phyloP scores from a whole-genome alignment of 2,329 filamentous ascomycete species.

The Xylaria sp. region DNA sequence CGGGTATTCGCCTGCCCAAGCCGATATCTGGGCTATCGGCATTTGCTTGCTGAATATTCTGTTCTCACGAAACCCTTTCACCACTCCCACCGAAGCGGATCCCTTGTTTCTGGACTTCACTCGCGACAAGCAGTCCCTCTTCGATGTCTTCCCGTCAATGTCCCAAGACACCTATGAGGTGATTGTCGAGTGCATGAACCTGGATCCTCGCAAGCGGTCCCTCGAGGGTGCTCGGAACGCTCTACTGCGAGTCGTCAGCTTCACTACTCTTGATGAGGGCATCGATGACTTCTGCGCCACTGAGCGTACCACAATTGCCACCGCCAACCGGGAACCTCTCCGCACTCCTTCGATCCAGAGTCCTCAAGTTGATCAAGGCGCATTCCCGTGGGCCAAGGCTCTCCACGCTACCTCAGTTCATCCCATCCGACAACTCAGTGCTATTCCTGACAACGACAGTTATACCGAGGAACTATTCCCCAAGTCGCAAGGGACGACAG shows the following conservation, averaged over 20 bases:
- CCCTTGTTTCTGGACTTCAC: slow-evolving; percentile 93
- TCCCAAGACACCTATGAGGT: slow-evolving; percentile 98
- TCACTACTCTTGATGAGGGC: slow-evolving; percentile 91
- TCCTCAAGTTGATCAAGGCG: slow-evolving; percentile 80
- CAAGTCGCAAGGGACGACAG: slow-evolving; percentile 75
- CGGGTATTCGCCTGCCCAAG: slow-evolving; percentile 92
- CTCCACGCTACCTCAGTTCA: slow-evolving; percentile 80
- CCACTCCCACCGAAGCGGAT: slow-evolving; percentile 88
- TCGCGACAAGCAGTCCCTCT: slow-evolving; percentile 92
- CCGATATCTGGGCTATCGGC: slow-evolving; percentile 96
- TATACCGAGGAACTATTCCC: slow-evolving; percentile 89
- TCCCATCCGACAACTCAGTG: slow-evolving; percentile 83
- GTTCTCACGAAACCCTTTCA: slow-evolving; percentile 97
- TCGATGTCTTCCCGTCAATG: slow-evolving; percentile 98
- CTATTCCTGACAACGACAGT: slow-evolving; percentile 82
- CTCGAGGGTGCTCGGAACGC: slow-evolving; percentile 81
- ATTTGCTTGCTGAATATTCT: slow-evolving; percentile 96
- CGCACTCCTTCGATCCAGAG: slow-evolving; percentile 95
- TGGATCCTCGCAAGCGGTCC: slow-evolving; percentile 91
- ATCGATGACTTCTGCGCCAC: slow-evolving; percentile 94
- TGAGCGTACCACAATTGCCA: slow-evolving; percentile 79
- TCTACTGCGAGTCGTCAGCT: slow-evolving; percentile 83
- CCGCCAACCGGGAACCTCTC: slow-evolving; percentile 92
- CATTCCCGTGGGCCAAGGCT: slow-evolving; percentile 96
- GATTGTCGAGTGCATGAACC: slow-evolving; percentile 86